Evolutionary conservation across 164 flowering plant genomes (phyloP).

Genomic region (Berberis vulgaris): DNA sequence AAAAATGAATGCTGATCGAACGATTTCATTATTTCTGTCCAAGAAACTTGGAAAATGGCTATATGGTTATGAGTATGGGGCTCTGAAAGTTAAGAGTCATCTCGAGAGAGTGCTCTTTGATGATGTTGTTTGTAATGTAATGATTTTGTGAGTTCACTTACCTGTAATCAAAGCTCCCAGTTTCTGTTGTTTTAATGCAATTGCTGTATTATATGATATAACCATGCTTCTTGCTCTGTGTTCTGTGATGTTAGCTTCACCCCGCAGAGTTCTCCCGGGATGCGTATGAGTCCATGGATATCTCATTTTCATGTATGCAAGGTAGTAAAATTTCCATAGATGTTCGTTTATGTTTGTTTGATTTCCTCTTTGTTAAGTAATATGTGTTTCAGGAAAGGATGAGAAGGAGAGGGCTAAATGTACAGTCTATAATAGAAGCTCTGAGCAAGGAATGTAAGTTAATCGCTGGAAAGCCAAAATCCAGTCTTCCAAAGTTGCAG

Average conservation of each 20-base stretch:
- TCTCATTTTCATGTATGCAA: conserved; percentile 60
- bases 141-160: conserved; percentile 43
- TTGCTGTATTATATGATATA: neutral
- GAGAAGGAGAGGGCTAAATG: conserved; percentile 36
- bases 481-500: conserved; percentile 34
- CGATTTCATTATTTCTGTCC: conserved; percentile 63
- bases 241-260: conserved; percentile 37
- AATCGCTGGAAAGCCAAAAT: conserved; percentile 14
- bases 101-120: conserved; percentile 57
- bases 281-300: conserved; percentile 55
- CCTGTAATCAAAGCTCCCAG: neutral
- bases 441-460: conserved; percentile 30
- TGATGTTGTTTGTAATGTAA: conserved; percentile 48
- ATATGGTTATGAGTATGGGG: conserved; percentile 76
- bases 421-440: conserved; percentile 39
- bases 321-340: neutral
- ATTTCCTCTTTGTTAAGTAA: neutral
- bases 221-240: conserved; percentile 1
- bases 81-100: conserved; percentile 64
- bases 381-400: conserved; percentile 37
- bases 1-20: conserved; percentile 28
- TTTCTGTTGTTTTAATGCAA: neutral
- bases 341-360: neutral
- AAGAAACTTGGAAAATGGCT: conserved; percentile 42
- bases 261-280: conserved; percentile 16